Conservation (phyloP, 2,329 filamentous ascomycete genomes). For the Alternaria incomplexa region DNA sequence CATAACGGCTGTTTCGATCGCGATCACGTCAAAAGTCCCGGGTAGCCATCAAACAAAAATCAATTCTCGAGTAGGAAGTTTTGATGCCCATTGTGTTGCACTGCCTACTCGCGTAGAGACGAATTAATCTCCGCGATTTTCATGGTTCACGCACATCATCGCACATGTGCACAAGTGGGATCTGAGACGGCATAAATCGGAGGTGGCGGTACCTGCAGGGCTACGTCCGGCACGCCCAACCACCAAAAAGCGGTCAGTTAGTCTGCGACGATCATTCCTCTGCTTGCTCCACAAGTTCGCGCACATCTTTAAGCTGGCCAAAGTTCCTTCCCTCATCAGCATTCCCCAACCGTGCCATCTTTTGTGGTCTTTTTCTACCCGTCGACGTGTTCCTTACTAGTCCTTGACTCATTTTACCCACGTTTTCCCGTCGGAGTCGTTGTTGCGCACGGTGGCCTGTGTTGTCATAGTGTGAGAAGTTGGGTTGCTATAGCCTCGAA, state of each 20-base stretch:
- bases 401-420: background rate
- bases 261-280: slow-evolving; percentile 18
- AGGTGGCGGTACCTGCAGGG: slow-evolving; percentile 27
- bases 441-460: background rate
- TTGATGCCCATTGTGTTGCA: background rate
- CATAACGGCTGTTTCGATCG: background rate
- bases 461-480: background rate
- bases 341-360: slow-evolving; percentile 26
- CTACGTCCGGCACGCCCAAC: slow-evolving; percentile 17
- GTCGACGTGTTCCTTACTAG: slow-evolving; percentile 3
- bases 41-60: background rate
- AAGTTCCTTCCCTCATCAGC: slow-evolving; percentile 3
- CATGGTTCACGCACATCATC: slow-evolving; percentile 31
- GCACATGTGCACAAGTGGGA: slow-evolving; percentile 16
- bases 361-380: background rate
- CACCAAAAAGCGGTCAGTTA: slow-evolving; percentile 31
- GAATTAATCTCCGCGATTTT: slow-evolving; percentile 1
- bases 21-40: background rate
- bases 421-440: background rate
- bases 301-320: slow-evolving; percentile 16
- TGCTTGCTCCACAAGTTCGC: slow-evolving; percentile 36
- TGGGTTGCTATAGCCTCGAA: background rate
- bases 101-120: background rate
- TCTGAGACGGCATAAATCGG: slow-evolving; percentile 13
- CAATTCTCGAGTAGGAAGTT: too few relatives aligned